Evolutionary conservation across 805 yeast genomes (phyloP).

Genomic region (Metschnikowia sp.): DNA sequence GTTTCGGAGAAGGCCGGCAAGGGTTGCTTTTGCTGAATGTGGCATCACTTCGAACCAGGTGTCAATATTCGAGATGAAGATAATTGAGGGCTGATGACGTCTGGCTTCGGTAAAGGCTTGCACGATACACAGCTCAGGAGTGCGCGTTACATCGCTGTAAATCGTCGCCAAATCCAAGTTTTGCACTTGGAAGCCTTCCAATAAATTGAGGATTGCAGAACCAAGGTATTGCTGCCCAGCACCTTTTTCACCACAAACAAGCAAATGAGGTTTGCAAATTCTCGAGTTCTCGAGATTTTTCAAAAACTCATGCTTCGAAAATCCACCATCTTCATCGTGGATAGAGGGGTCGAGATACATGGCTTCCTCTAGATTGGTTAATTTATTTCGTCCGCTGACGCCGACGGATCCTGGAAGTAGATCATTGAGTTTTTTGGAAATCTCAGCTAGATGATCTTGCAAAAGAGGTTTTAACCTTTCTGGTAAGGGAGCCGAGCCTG

Average conservation of each 20-base stretch:
- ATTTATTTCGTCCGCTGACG: slow-evolving; percentile 38
- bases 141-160: slow-evolving; percentile 71
- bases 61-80: slow-evolving; percentile 79
- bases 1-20: slow-evolving; percentile 65
- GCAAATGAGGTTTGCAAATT: slow-evolving; percentile 75
- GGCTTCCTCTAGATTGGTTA: slow-evolving; percentile 66
- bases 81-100: slow-evolving; percentile 83
- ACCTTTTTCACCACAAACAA: slow-evolving; percentile 71
- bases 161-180: slow-evolving; percentile 76
- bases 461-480: slow-evolving; percentile 64
- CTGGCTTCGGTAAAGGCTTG: slow-evolving; percentile 84
- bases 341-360: slow-evolving; percentile 56
- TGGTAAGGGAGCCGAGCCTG: slow-evolving; percentile 76
- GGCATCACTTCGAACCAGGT: slow-evolving; percentile 70
- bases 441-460: slow-evolving; percentile 43
- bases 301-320: slow-evolving; percentile 62
- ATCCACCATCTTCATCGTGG: slow-evolving; percentile 60
- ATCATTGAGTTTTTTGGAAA: slow-evolving; percentile 47
- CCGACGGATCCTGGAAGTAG: slow-evolving; percentile 55
- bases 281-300: slow-evolving; percentile 53
- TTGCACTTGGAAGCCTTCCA: slow-evolving; percentile 90
- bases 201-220: slow-evolving; percentile 71
- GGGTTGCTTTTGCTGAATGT: slow-evolving; percentile 65
- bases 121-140: slow-evolving; percentile 80
- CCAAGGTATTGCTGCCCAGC: slow-evolving; percentile 85